phyloP scores from a whole-genome alignment of 78 protist species.

The Blattamonas nauphoetae region DNA sequence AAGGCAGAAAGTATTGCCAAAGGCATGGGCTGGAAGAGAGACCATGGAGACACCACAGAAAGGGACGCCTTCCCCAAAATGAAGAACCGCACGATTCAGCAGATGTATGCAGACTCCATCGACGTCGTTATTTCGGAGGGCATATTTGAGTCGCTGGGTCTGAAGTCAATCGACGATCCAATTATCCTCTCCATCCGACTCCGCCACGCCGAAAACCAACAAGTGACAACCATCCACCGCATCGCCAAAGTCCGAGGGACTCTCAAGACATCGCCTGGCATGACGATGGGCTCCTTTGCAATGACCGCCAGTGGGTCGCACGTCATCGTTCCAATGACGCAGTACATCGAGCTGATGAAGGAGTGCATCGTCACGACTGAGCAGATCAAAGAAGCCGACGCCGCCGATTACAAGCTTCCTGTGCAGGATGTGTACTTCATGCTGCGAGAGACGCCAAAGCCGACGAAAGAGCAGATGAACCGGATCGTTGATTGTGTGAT shows the following conservation, averaged over 20 bases:
- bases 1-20: too few relatives aligned
- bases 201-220: neutral
- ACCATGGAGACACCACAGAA: neutral
- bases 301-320: neutral
- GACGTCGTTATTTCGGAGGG: constrained; percentile 20
- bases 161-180: neutral
- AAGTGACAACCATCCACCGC: neutral
- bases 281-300: neutral
- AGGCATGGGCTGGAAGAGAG: too few relatives aligned
- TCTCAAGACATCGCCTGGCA: neutral
- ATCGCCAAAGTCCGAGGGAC: neutral
- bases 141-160: neutral
- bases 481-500: constrained; percentile 6
- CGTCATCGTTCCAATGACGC: neutral
- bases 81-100: neutral
- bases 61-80: neutral
- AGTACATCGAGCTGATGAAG: neutral
- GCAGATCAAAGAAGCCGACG: constrained; percentile 5
- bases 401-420: neutral
- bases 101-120: neutral
- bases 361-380: neutral
- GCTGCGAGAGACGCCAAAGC: constrained; percentile 17
- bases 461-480: constrained; percentile 34
- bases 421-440: constrained; percentile 17
- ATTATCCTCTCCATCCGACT: neutral